These are phyloP conservation scores for Dothistroma pini DNA, from an alignment of 2,329 filamentous ascomycete genomes.

Conservation along the genomic window DNA sequence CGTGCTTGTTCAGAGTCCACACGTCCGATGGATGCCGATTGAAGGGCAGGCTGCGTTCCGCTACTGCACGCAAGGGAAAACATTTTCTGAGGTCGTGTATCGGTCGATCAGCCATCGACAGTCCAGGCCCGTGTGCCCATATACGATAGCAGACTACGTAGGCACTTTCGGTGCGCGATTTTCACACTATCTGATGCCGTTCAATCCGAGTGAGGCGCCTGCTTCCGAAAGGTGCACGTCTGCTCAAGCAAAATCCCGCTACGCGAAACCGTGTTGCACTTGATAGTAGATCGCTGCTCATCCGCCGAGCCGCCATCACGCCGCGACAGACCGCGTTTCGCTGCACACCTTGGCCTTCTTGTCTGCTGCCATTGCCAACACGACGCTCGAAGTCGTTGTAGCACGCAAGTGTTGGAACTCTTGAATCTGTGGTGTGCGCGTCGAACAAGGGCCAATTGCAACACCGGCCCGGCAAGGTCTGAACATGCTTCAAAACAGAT, in stretches of 20 bases:
- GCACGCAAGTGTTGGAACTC: constrained; percentile 17
- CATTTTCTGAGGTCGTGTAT: background rate
- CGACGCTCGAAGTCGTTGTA: constrained; percentile 6
- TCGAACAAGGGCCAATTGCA: background rate
- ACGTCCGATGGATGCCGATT: constrained; percentile 16
- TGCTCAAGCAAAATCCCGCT: background rate
- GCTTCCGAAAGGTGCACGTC: background rate
- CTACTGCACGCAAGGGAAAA: background rate
- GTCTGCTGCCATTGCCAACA: constrained; percentile 6
- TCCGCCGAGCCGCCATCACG: constrained; percentile 1
- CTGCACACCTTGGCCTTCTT: constrained; percentile 19
- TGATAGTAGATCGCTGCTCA: background rate
- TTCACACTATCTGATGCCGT: background rate
- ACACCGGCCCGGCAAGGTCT: background rate
- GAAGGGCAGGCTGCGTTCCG: constrained; percentile 1
- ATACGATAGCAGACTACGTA: background rate
- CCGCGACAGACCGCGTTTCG: constrained; percentile 18
- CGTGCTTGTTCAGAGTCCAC: background rate
- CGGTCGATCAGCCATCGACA: background rate
- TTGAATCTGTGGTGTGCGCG: background rate
- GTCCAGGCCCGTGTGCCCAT: background rate
- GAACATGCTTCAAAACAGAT: background rate
- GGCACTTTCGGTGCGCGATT: background rate
- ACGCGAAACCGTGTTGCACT: background rate
- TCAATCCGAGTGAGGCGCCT: background rate